Base-by-base conservation (phyloP, 2,329 filamentous ascomycete species). In the Stemphylium vesicarium region DNA sequence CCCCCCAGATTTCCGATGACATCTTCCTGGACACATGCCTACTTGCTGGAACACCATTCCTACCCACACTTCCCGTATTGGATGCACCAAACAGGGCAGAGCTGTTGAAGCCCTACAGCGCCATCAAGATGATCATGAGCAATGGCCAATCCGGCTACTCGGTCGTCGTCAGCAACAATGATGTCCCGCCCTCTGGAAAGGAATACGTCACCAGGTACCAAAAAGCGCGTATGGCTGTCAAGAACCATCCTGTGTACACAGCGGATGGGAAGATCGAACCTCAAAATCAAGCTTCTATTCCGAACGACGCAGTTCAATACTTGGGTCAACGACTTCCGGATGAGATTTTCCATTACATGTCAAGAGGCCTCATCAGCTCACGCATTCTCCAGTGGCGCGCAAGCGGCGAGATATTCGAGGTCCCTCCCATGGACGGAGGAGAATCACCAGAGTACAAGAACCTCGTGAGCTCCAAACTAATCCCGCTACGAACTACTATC, bases 291-390 rank as follows among this genome's bases (percentile, higher is more conserved):
- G 88, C 91, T 7, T 82, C 86, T 50, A 84, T 92, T 16, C 93
- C 95, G 2, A 84, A 84, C 40, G 93, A 98, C 71, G 88, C 95
- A 62, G 91, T 96, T 71, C 88, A 94, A 69, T 93, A 97, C 71
- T 85, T 97, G 58, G 92, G 92, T n/a, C 85, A 96, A 55, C 89
- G 93, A 56, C 81, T 99, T 4, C 92, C 95, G 0, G 87, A 92
- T 36, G 95, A 99, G 76, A 81, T 98, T 15, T 93, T 94, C 73
- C 90, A 92, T 75, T 98, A 98, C 74, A 82, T 97, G 44, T 92
- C 92, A 54, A 88, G 85, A 46, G 95, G 92, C 31, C 79, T 97
- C 38, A 86, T 98, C 61, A 87, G 91, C 24, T 83, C 92, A 20
- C 86, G 91, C 42, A 82, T 96, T 33, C 83, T 96, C 11, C 91